These are phyloP conservation scores for Hermanozyma aechmeae DNA, from an alignment of 805 yeast species.

Conservation along the genomic window DNA sequence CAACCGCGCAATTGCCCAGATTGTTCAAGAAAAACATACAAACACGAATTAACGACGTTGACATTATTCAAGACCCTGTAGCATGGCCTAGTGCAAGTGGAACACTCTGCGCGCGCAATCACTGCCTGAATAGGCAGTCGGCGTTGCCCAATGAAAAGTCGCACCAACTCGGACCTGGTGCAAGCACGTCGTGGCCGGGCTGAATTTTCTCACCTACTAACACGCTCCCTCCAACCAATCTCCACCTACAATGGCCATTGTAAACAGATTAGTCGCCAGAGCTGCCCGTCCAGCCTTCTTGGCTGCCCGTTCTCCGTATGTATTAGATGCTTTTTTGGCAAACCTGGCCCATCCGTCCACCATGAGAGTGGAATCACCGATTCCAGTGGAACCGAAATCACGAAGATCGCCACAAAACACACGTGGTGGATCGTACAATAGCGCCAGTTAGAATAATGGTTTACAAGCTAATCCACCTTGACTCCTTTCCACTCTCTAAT, in stretches of 20 bases:
- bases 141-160: conserved; percentile 4
- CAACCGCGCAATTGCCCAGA: conserved; percentile 13
- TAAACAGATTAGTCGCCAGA: conserved; percentile 35
- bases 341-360: too few relatives aligned
- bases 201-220: not conserved
- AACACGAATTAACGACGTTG: conserved; percentile 20
- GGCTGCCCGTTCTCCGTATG: conserved; percentile 38
- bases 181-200: conserved; percentile 1
- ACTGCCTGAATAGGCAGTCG: conserved; percentile 1
- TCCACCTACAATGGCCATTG: conserved; percentile 24
- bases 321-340: too few relatives aligned
- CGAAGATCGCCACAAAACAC: too few relatives aligned
- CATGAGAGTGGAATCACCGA: too few relatives aligned
- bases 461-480: too few relatives aligned
- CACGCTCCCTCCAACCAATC: not conserved
- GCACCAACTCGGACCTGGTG: conserved; percentile 1
- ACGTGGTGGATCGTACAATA: too few relatives aligned
- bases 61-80: not conserved
- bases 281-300: conserved; percentile 32
- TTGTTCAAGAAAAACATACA: conserved; percentile 18
- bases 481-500: too few relatives aligned
- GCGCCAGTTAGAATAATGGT: too few relatives aligned
- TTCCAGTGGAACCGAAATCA: too few relatives aligned
- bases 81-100: not conserved
- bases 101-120: conserved; percentile 1